phyloP scores from a whole-genome alignment of 306 rosid species.

The Hippophae tibetana region DNA sequence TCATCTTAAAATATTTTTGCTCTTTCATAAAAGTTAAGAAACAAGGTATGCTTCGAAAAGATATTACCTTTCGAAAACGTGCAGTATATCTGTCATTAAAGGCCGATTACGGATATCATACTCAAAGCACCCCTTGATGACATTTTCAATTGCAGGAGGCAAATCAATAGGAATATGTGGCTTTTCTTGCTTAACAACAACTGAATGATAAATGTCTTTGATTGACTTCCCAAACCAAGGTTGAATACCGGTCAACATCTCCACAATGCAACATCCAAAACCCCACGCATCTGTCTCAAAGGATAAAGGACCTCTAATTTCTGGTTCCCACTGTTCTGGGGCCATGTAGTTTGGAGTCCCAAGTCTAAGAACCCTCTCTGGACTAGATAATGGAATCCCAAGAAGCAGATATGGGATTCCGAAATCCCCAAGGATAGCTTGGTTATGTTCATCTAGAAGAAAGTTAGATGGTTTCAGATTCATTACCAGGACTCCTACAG shows the following conservation, averaged over 20 bases:
- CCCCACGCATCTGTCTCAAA: slow-evolving; percentile 87
- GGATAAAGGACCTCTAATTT: slow-evolving; percentile 68
- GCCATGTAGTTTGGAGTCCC: slow-evolving; percentile 93
- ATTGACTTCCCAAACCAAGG: slow-evolving; percentile 72
- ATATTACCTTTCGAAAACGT: slow-evolving; percentile 49
- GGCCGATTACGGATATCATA: slow-evolving; percentile 78
- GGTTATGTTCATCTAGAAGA: slow-evolving; percentile 49
- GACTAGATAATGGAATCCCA: slow-evolving; percentile 37
- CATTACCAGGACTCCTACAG: slow-evolving; percentile 49
- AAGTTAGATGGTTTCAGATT: slow-evolving; percentile 69
- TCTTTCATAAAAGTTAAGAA: neutral
- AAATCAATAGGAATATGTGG: slow-evolving; percentile 60
- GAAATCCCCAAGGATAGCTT: slow-evolving; percentile 56
- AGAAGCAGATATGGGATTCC: slow-evolving; percentile 63
- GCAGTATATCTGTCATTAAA: slow-evolving; percentile 41
- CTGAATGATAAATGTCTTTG: slow-evolving; percentile 38
- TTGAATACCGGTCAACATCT: slow-evolving; percentile 72
- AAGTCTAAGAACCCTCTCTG: slow-evolving; percentile 53
- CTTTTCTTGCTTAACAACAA: slow-evolving; percentile 57
- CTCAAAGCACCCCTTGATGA: slow-evolving; percentile 66
- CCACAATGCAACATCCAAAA: slow-evolving; percentile 67
- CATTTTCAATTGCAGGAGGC: slow-evolving; percentile 54
- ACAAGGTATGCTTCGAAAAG: neutral
- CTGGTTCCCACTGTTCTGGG: slow-evolving; percentile 84
- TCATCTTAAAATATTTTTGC: neutral